Conservation (phyloP, 2,329 filamentous ascomycete species). For the Colletotrichum gloeosporioides region DNA sequence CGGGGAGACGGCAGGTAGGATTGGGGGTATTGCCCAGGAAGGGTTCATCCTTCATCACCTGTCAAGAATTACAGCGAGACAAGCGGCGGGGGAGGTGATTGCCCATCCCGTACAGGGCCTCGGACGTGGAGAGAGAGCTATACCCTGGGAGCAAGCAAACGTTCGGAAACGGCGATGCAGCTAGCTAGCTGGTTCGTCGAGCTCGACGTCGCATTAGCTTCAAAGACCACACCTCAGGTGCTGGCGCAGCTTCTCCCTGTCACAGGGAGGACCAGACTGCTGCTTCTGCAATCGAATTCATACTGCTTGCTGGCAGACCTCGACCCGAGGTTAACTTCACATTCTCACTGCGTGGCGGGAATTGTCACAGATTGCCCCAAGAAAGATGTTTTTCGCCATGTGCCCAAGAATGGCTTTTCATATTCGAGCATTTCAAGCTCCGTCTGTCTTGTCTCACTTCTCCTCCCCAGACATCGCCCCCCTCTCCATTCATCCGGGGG, state of each 20-base stretch:
- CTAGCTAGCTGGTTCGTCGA: background rate
- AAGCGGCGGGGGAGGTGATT: fast-evolving
- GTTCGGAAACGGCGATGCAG: background rate
- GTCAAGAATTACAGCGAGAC: background rate
- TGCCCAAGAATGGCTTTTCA: slow-evolving; percentile 18
- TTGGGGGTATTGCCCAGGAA: background rate
- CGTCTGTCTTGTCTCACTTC: background rate
- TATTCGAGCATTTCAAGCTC: slow-evolving; percentile 20
- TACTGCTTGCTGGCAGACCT: background rate
- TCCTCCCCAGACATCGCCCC: background rate
- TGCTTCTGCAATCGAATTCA: background rate
- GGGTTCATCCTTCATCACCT: background rate
- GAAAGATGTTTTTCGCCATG: background rate
- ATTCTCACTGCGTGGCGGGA: background rate
- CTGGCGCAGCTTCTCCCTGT: background rate
- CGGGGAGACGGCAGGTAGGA: background rate
- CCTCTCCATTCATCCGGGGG: background rate
- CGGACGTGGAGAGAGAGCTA: background rate
- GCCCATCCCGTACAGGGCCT: background rate
- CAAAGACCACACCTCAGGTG: background rate
- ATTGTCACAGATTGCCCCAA: background rate
- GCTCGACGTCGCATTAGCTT: background rate
- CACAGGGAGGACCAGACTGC: background rate
- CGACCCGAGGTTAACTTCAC: background rate
- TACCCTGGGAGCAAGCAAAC: background rate